Evolutionary conservation across 2,329 filamentous ascomycete species (phyloP), one percentile per base, ranked within the genome.

Genomic region (Sporothrix brasiliensis): DNA sequence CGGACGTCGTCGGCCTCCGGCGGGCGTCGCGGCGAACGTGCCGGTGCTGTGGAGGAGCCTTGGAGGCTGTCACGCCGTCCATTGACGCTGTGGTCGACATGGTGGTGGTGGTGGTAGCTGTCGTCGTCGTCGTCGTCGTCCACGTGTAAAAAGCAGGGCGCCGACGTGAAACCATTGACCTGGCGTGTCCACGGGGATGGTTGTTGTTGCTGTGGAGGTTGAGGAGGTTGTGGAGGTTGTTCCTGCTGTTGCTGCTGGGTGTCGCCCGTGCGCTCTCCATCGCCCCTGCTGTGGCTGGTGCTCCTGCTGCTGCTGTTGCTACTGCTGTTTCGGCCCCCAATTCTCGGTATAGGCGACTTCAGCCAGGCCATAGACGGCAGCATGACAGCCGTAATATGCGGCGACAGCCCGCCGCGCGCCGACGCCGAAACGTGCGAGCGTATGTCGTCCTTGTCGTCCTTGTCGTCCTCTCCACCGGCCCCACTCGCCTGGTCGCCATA

Each of bases 341-440:
- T 11, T 4, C 16, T n/a, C 7, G 30, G 30, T 7, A 41, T 19
- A 16, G 54, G 54, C 19, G 30, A 41, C 63, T 14, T 41, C n/a
- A 50, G 39, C 61, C 61, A 65, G 2, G 24, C 41, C 24, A 13
- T 21, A 13, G 34, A 27, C 10, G 56, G 47, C 41, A 11, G 14
- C 49, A 24, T 50, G 30, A 34, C 68, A 1, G 68, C 47, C 21
- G 58, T 66, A n/a, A 69, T 69, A 50, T 69, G 68, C 6, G 50
- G 58, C 34, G 58, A 49, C 34, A 69, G 60, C 10, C 50, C 56
- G 21, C 68, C 68, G 49, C 30, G 21, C 16, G 21, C 21, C 4
- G 21, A 9, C 53, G 13, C 13, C 4, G 21, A 4, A 41, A 49
- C 39, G 13, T 47, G 49, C 60, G 44, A 10, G 13, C 24, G n/a